Conservation (phyloP, 2,329 filamentous ascomycete genomes). For the Aspergillus chevalieri region DNA sequence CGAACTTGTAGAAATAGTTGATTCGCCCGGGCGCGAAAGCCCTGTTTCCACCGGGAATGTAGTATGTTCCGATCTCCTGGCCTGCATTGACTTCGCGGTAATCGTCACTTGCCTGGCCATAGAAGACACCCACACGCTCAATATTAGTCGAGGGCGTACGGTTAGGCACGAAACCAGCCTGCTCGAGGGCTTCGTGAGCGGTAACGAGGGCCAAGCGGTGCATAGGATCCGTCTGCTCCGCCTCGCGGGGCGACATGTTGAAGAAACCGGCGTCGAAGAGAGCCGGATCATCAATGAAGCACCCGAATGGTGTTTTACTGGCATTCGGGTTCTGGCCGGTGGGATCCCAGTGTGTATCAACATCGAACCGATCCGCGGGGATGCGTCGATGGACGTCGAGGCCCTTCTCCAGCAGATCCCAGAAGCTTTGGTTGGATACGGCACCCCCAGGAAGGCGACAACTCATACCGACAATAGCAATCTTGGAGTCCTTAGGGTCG, state of each 20-base stretch:
- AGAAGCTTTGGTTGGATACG: constrained; percentile 3
- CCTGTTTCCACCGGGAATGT: constrained; percentile 55
- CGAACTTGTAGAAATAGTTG: constrained; percentile 71
- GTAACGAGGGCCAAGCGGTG: constrained; percentile 68
- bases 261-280: constrained; percentile 38
- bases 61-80: constrained; percentile 64
- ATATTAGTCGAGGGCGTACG: constrained; percentile 58
- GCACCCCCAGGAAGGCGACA: constrained; percentile 1
- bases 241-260: constrained; percentile 57
- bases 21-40: constrained; percentile 59
- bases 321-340: constrained; percentile 27
- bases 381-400: constrained; percentile 27
- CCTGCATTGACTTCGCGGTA: constrained; percentile 60
- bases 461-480: not conserved
- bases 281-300: constrained; percentile 33
- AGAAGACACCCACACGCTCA: constrained; percentile 62
- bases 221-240: constrained; percentile 72
- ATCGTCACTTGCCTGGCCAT: constrained; percentile 64
- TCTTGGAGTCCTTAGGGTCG: constrained; percentile 2
- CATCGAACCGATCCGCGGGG: constrained; percentile 29
- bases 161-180: constrained; percentile 67
- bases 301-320: constrained; percentile 27
- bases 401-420: not conserved
- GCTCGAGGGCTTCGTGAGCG: constrained; percentile 73
- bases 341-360: constrained; percentile 28